phyloP scores from a whole-genome alignment of 176 grass and related monocot genomes.

The Ampelocalamus luodianensis region DNA sequence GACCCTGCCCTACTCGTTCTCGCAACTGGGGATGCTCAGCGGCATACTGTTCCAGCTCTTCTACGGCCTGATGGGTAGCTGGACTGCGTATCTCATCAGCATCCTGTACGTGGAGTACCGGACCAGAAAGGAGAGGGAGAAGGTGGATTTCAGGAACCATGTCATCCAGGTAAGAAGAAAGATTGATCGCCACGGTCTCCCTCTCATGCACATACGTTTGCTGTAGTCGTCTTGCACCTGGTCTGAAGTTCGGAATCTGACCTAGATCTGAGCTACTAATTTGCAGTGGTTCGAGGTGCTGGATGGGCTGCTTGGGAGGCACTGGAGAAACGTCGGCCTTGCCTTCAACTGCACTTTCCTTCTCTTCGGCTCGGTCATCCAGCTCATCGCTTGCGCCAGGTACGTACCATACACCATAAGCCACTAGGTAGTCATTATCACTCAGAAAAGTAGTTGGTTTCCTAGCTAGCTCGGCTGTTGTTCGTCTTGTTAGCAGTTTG shows the following conservation, averaged over 20 bases:
- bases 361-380: slow-evolving; percentile 98
- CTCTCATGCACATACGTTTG: neutral
- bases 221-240: neutral
- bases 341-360: slow-evolving; percentile 99
- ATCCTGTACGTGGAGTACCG: slow-evolving; percentile 95
- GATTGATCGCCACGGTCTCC: neutral
- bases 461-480: neutral
- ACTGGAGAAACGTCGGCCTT: slow-evolving; percentile 96
- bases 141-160: slow-evolving; percentile 94
- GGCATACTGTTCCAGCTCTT: slow-evolving; percentile 95
- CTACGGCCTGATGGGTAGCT: slow-evolving; percentile 92
- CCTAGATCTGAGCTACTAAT: neutral
- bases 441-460: neutral
- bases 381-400: slow-evolving; percentile 98
- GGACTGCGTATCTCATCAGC: slow-evolving; percentile 99
- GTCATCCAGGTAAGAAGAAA: slow-evolving; percentile 80
- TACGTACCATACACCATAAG: slow-evolving; percentile 12
- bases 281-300: slow-evolving; percentile 98
- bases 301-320: slow-evolving; percentile 88
- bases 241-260: neutral
- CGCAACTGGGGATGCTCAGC: slow-evolving; percentile 94
- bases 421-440: neutral
- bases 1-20: slow-evolving; percentile 97
- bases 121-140: slow-evolving; percentile 95
- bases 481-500: neutral